Base-by-base conservation (phyloP, 805 yeast genomes). In the Sugiyamaella smithiae region DNA sequence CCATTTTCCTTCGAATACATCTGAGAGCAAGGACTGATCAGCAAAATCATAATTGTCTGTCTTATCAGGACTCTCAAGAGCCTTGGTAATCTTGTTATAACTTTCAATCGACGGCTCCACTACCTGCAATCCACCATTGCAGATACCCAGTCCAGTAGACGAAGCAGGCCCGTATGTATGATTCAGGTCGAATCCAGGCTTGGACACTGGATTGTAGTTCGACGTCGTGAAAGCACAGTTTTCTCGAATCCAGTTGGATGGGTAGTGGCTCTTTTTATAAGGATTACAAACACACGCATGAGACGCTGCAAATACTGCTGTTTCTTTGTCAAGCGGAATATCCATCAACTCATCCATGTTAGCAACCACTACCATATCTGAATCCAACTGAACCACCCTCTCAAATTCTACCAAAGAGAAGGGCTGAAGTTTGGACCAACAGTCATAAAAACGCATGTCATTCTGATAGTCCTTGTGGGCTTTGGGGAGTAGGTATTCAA, bases 271-370 rank as follows among this genome's bases (percentile, higher is more conserved):
- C 52, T 73, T 71, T 17, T 70, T 59, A 62, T 72, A 67, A 3
- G 85, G 85, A 54, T 80, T 80, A 63, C 85, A 80, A 19, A 78
- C 81, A 62, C 85, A 80, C 2, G 84, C 84, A 54, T 79, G 80
- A 8, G 76, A 61, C 0, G 84, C 82, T 0, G 82, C 85, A 63
- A 80, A 78, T 3, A 67, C 72, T 3, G 59, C 56, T 1, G 59
- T 57, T 7, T 59, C 54, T 2, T 58, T 60, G 43, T 65, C 57
- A 42, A 80, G 59, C 7, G 69, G 69, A 16, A 77, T 43, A 5
- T 73, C 75, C 75, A 80, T 75, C 37, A 80, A 63, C 56, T 79
- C 84, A 61, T 80, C 85, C 80, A 80, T 77, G 56, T 80, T 80
- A 48, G 67, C 65, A 6, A 76, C 48, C 1, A 80, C 80, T 24